Evolutionary conservation across 176 grass and related monocot species (phyloP).

Genomic region (Bonia amplexicaulis): DNA sequence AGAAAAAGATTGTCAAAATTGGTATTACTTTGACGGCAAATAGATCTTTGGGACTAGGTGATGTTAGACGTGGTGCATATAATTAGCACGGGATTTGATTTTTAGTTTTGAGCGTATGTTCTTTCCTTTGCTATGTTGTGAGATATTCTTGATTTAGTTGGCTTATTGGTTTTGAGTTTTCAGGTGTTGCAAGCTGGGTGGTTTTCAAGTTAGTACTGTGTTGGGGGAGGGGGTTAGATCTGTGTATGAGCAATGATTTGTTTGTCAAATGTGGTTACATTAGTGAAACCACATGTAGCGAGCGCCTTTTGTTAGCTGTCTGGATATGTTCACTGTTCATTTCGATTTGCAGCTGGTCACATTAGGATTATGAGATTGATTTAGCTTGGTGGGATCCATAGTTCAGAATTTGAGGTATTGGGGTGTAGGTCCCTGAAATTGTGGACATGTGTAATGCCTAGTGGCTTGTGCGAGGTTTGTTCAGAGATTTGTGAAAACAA

Average conservation of each 20-base stretch:
- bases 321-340: background rate
- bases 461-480: background rate
- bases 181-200: background rate
- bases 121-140: background rate
- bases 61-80: background rate
- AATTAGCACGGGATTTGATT: background rate
- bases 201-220: background rate
- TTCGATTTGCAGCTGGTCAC: background rate
- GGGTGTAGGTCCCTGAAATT: background rate
- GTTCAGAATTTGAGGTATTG: background rate
- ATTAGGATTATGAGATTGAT: background rate
- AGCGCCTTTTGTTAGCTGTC: background rate
- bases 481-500: background rate
- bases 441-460: background rate
- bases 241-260: background rate
- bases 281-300: background rate
- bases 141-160: background rate
- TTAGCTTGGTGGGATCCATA: background rate
- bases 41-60: background rate
- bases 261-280: background rate
- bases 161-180: background rate
- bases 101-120: background rate
- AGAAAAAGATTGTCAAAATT: background rate
- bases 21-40: background rate
- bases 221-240: background rate